Percentiles rank a stretch among this genome's conserved stretches.
Conservation (phyloP, 768 basidiomycete genomes). For the Phallus indusiatus region DNA sequence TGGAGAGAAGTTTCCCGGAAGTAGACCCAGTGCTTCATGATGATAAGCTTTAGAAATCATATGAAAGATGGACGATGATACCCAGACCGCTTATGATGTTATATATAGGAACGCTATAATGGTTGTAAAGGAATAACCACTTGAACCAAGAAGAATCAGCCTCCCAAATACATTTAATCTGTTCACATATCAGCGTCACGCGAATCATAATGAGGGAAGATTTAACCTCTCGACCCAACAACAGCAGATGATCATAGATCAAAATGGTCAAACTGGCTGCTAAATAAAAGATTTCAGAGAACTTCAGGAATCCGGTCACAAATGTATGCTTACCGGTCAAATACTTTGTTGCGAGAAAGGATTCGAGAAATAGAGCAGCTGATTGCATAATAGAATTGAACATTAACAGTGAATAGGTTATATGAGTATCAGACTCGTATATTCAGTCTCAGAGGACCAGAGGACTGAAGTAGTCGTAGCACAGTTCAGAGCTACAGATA, state of each 20-base stretch:
- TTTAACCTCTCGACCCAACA: slow-evolving; percentile 30
- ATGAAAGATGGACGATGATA: slow-evolving; percentile 17
- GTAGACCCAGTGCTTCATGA: not conserved
- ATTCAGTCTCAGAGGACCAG: too few relatives aligned
- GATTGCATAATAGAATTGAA: not conserved
- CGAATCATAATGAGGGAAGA: not conserved
- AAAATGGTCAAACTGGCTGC: slow-evolving; percentile 25
- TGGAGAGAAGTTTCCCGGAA: not conserved
- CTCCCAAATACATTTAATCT: slow-evolving; percentile 27
- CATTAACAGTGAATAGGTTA: not conserved
- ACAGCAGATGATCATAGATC: slow-evolving; percentile 34
- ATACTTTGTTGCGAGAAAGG: not conserved
- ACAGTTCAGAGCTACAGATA: too few relatives aligned
- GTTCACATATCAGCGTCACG: not conserved
- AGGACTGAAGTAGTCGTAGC: too few relatives aligned
- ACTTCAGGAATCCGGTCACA: too few relatives aligned
- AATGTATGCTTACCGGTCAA: not conserved
- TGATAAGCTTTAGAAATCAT: not conserved
- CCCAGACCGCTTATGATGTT: slow-evolving; percentile 16
- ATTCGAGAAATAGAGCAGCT: not conserved
- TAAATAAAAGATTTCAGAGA: slow-evolving; percentile 4
- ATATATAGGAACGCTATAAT: slow-evolving; percentile 26
- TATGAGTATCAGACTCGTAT: not conserved
- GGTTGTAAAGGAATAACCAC: slow-evolving; percentile 29
- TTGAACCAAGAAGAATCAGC: slow-evolving; percentile 29